phyloP scores from a whole-genome alignment of 805 yeast genomes.

The Naumovozyma dairenensis region DNA sequence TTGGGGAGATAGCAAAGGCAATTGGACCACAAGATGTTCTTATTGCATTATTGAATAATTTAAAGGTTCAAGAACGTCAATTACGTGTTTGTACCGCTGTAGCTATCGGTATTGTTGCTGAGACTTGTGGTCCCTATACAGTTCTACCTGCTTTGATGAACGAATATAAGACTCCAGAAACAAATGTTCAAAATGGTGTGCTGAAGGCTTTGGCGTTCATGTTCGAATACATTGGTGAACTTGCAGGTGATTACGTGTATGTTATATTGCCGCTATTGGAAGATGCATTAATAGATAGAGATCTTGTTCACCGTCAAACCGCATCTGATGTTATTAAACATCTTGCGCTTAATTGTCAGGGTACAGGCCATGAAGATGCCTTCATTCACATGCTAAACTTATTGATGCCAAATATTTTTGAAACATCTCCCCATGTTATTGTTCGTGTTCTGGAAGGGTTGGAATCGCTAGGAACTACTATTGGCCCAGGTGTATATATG shows the following conservation, averaged over 20 bases:
- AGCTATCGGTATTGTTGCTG: constrained; percentile 94
- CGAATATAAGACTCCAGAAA: constrained; percentile 86
- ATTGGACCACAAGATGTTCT: constrained; percentile 95
- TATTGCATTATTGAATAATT: constrained; percentile 70
- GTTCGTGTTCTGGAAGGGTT: constrained; percentile 70
- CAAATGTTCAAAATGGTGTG: constrained; percentile 91
- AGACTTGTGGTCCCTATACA: constrained; percentile 84
- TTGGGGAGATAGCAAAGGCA: constrained; percentile 83
- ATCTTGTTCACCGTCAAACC: constrained; percentile 88
- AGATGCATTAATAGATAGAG: constrained; percentile 85
- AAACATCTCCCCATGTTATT: constrained; percentile 93
- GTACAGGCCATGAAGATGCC: constrained; percentile 68
- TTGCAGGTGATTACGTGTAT: constrained; percentile 72
- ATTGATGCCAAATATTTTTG: constrained; percentile 80
- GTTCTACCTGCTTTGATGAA: constrained; percentile 92
- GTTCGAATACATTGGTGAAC: constrained; percentile 82
- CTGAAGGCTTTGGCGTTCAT: constrained; percentile 81
- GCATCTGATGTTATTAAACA: constrained; percentile 83
- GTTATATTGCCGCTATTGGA: constrained; percentile 70
- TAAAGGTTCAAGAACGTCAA: constrained; percentile 92
- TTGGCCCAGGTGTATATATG: constrained; percentile 69
- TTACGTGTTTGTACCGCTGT: constrained; percentile 94
- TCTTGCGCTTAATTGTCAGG: constrained; percentile 68
- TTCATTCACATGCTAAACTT: constrained; percentile 76
- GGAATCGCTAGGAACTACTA: constrained; percentile 55